phyloP scores from a whole-genome alignment of 2,329 filamentous ascomycete species.

The Aschersonia sp. region DNA sequence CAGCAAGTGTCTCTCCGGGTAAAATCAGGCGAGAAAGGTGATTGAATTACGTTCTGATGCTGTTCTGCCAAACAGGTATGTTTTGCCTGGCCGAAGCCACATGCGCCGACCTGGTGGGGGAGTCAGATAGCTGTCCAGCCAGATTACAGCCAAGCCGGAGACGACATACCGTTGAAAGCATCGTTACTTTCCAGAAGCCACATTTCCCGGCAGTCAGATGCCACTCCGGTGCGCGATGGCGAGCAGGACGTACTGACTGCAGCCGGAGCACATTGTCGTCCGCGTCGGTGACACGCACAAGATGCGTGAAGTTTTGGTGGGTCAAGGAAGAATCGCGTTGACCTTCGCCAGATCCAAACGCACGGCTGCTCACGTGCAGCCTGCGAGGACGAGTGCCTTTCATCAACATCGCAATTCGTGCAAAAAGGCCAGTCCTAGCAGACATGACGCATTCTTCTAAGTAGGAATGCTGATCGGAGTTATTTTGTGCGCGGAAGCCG shows the following conservation, averaged over 20 bases:
- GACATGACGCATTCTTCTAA: no score
- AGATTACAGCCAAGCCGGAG: neutral
- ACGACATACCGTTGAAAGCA: conserved; percentile 28
- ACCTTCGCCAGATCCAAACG: neutral
- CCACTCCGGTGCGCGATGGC: neutral
- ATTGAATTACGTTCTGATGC: conserved; percentile 39
- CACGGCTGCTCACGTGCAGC: neutral
- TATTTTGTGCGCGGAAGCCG: no score
- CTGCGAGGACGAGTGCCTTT: neutral
- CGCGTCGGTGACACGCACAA: neutral
- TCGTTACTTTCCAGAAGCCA: conserved; percentile 50
- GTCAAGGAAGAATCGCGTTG: neutral
- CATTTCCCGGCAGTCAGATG: conserved; percentile 24
- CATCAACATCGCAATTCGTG: neutral
- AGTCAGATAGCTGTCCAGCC: conserved; percentile 3
- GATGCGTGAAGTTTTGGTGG: neutral
- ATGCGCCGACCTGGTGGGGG: conserved; percentile 32
- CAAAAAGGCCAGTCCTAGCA: no score
- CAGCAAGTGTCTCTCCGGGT: no score
- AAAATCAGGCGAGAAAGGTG: no score
- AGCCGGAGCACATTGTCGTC: neutral
- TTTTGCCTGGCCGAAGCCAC: conserved; percentile 77
- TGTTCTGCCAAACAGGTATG: conserved; percentile 75
- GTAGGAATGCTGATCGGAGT: no score
- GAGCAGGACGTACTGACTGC: neutral